Percentiles rank a stretch among this genome's conserved stretches.
Evolutionary conservation across 2,329 filamentous ascomycete species (phyloP).

Genomic region (Pseudonectria foliicola): DNA sequence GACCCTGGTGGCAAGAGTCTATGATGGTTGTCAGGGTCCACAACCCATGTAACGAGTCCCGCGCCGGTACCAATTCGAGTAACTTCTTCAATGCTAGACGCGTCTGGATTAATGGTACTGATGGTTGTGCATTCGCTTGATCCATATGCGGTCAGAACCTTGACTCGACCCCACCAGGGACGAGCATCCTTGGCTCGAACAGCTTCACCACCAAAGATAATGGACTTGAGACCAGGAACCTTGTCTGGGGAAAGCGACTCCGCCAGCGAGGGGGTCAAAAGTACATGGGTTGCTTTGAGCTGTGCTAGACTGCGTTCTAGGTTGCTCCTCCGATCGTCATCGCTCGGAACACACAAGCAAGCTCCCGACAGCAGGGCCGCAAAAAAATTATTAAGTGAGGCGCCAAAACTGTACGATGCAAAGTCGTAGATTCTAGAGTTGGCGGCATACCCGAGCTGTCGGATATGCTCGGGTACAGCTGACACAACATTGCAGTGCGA

Average conservation of each 20-base stretch:
- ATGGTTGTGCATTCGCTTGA: conserved; percentile 2
- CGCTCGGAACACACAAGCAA: conserved; percentile 46
- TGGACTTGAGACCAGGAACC: conserved; percentile 34
- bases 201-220: conserved; percentile 38
- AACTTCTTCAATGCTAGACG: neutral
- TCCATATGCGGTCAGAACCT: conserved; percentile 12
- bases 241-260: conserved; percentile 34
- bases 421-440: conserved; percentile 14
- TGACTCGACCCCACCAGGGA: conserved; percentile 24
- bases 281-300: conserved; percentile 20
- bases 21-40: conserved; percentile 11
- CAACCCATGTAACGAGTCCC: conserved; percentile 10
- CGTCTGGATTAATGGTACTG: conserved; percentile 1
- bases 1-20: conserved; percentile 9
- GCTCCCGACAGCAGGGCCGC: conserved; percentile 27
- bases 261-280: conserved; percentile 39
- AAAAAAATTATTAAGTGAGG: conserved; percentile 8
- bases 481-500: conserved; percentile 8
- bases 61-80: conserved; percentile 1
- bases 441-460: conserved; percentile 1
- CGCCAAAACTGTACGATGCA: conserved; percentile 17
- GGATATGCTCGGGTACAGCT: conserved; percentile 2
- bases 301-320: conserved; percentile 36
- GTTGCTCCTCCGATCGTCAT: conserved; percentile 42
- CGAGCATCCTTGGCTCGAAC: conserved; percentile 34